Conservation (phyloP, 2,329 filamentous ascomycete species). For the Capronia americana region DNA sequence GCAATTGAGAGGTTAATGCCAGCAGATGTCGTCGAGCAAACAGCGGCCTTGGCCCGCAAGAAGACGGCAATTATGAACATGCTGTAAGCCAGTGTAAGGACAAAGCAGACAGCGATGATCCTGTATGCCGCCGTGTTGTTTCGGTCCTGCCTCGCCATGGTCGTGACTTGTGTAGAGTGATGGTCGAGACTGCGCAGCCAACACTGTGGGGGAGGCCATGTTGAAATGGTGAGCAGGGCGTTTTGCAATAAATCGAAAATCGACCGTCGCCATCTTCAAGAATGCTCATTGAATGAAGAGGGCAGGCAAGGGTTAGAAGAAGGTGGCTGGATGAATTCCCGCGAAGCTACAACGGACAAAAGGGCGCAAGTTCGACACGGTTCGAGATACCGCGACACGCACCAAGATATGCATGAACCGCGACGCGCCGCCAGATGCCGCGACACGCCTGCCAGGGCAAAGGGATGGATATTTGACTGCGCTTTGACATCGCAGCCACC, state of each 20-base stretch:
- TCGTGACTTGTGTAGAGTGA: slow-evolving; percentile 2
- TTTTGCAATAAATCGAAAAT: slow-evolving; percentile 5
- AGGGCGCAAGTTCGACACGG: background rate
- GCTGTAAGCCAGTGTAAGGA: slow-evolving; percentile 22
- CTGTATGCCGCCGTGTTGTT: slow-evolving; percentile 16
- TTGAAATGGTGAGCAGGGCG: slow-evolving; percentile 18
- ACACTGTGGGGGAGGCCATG: slow-evolving; percentile 13
- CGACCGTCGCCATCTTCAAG: slow-evolving; percentile 25
- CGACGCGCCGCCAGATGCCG: no score
- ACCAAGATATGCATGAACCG: background rate
- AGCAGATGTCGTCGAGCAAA: slow-evolving; percentile 26
- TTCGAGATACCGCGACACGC: background rate
- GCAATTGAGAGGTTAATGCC: slow-evolving; percentile 32
- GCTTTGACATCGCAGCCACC: background rate
- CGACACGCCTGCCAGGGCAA: background rate
- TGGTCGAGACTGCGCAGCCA: background rate
- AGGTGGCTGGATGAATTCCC: slow-evolving; percentile 4
- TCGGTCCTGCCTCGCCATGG: slow-evolving; percentile 10
- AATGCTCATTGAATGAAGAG: slow-evolving; percentile 21
- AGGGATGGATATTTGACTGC: background rate
- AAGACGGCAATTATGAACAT: slow-evolving; percentile 25
- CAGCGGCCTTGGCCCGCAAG: slow-evolving; percentile 20
- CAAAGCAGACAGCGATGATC: slow-evolving; percentile 12
- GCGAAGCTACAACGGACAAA: background rate
- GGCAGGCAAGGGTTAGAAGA: slow-evolving; percentile 24